Base-by-base conservation (phyloP, 2,329 filamentous ascomycete genomes). In the Fusarium sambucinum region DNA sequence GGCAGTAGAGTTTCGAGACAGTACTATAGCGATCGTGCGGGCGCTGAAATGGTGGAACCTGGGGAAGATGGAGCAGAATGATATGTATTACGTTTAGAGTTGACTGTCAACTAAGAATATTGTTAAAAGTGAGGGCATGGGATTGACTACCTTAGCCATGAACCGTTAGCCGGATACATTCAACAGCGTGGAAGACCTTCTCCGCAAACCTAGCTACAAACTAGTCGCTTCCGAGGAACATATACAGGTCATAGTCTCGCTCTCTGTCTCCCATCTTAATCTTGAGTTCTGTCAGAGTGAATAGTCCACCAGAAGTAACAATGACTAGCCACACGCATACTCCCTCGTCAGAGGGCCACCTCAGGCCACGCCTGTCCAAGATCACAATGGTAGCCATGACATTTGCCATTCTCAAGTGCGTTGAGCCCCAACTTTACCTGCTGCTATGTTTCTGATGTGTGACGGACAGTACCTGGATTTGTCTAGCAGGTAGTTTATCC, bases 381-480 rank as follows among this genome's bases (percentile, higher is more conserved):
- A 54, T 80, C 27, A 82, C 78, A 3, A 82, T 81, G 80, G 76
- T 82, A 16, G 80, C 79, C 19, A 76, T 82, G 77, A 78, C 79
- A 6, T 82, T 82, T 64, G 80, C 80, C 17, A 82, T 82, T 46
- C 72, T 82, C 11, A 82, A 82, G 80, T 73, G 47, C 35, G 67
- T 52, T 2, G 1, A 3, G 11, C 25, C 59, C 45, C 40, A 37
- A 16, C 11, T 17, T 3, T 3, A 1, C 6, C 10, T 11, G 9
- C 12, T 4, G 11, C 0, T 2, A 1, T 13, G 0, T 17, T 53
- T 50, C 71, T 73, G 32, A 73, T 25, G 1, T n/a, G 16, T 12
- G n/a, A 9, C 7, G 5, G 8, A 5, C n/a, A 74, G 70, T 27
- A 74, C 72, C 0, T 74, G 72, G 72, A 74, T 74, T n/a, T 79